Conservation (phyloP, 345 rosid species). For the Conringia planisiliqua region DNA sequence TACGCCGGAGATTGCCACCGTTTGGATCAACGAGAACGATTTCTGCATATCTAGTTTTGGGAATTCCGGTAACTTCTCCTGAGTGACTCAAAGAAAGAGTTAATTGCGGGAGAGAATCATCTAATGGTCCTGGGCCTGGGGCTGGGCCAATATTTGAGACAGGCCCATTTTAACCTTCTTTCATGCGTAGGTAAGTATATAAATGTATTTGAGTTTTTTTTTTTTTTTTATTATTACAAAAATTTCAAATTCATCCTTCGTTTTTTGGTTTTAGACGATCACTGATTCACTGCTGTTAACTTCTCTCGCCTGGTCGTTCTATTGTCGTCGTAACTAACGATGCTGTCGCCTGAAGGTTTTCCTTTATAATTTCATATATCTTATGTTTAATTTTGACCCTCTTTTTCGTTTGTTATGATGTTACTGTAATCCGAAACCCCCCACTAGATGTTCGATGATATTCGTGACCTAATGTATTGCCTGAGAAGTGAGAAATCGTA, state of each 20-base stretch:
- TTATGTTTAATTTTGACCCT: neutral
- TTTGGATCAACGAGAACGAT: slow-evolving; percentile 66
- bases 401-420: neutral
- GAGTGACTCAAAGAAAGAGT: neutral
- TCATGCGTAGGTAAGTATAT: neutral
- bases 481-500: neutral
- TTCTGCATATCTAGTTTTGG: slow-evolving; percentile 41
- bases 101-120: slow-evolving; percentile 8
- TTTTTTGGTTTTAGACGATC: too few relatives aligned
- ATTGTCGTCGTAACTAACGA: neutral
- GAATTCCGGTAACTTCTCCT: neutral
- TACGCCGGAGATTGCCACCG: slow-evolving; percentile 65
- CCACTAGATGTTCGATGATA: slow-evolving; percentile 7
- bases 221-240: too few relatives aligned
- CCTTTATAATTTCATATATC: neutral
- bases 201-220: too few relatives aligned
- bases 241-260: too few relatives aligned
- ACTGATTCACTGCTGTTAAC: too few relatives aligned
- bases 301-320: neutral
- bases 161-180: neutral
- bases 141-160: neutral
- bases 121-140: slow-evolving; percentile 19
- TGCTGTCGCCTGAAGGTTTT: neutral
- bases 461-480: neutral
- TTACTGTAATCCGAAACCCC: neutral